Evolutionary conservation across 371 early-diverging fungal species (phyloP).

Genomic region (Mortierella sp.): DNA sequence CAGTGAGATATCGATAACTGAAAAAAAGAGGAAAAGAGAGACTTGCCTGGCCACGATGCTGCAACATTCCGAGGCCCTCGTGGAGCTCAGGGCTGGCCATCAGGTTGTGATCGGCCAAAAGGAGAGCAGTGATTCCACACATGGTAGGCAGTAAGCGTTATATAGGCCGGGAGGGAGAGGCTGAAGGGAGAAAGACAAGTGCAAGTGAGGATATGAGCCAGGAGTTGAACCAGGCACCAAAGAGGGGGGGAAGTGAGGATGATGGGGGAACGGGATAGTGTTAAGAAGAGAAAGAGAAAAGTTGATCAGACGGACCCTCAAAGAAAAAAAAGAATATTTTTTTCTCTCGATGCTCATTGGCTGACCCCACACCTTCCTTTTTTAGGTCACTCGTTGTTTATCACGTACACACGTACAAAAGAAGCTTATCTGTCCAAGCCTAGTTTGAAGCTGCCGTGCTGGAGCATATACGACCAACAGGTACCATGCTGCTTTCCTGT

Average conservation of each 20-base stretch:
- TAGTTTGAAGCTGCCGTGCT: no score
- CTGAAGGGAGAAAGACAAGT: neutral
- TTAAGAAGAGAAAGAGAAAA: neutral
- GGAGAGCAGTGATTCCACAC: no score
- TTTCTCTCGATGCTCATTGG: no score
- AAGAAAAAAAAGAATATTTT: neutral
- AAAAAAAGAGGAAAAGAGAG: neutral
- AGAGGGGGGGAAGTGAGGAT: neutral
- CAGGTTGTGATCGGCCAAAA: neutral
- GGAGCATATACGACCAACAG: no score
- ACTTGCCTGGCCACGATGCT: constrained; percentile 97
- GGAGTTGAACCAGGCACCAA: constrained; percentile 2
- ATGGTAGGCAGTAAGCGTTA: no score
- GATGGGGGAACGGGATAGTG: neutral
- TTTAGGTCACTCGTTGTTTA: no score
- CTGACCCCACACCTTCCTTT: no score
- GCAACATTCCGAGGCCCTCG: constrained; percentile 93
- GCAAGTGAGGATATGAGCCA: neutral
- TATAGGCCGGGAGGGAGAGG: neutral
- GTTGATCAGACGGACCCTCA: no score
- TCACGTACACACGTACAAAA: no score
- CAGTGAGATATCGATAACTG: no score
- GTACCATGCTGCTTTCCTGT: no score
- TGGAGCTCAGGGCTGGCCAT: constrained; percentile 80
- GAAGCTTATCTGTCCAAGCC: no score